Percentiles rank a stretch among this genome's conserved stretches.
phyloP scores from a whole-genome alignment of 83 land plant species.

The Picea engelmannii region DNA sequence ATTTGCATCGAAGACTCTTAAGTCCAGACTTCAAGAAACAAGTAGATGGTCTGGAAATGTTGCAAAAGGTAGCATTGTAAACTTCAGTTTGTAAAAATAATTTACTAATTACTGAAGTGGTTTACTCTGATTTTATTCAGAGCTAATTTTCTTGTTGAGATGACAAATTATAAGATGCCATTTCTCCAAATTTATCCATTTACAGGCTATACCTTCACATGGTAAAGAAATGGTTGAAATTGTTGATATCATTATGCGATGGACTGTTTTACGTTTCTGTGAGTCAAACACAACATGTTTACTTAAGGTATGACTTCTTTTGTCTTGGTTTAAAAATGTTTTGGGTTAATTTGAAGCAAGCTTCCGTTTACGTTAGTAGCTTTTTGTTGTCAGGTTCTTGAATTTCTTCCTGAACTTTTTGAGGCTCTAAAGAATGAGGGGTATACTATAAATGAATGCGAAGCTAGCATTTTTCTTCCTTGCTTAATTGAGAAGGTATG shows the following conservation, averaged over 20 bases:
- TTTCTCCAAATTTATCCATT: background rate
- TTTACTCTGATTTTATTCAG: background rate
- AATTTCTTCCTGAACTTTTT: constrained; percentile 90
- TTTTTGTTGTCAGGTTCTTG: constrained; percentile 68
- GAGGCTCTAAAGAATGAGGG: constrained; percentile 76
- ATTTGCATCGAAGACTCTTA: constrained; percentile 73
- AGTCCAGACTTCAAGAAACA: constrained; percentile 99
- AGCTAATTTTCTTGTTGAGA: too few species aligned
- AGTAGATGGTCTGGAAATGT: constrained; percentile 91
- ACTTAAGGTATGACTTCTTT: constrained; percentile 66
- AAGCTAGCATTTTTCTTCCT: constrained; percentile 91
- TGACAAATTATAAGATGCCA: background rate
- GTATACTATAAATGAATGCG: constrained; percentile 74
- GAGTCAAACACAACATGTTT: constrained; percentile 98
- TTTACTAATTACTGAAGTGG: background rate
- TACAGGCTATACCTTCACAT: constrained; percentile 78
- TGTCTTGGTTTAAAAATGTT: background rate
- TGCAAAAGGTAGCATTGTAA: constrained; percentile 75
- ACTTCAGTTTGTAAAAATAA: background rate
- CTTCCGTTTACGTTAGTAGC: background rate
- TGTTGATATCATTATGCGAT: constrained; percentile 81
- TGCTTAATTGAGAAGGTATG: constrained; percentile 96
- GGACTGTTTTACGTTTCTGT: constrained; percentile 90
- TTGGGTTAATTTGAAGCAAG: background rate
- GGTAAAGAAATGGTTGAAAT: constrained; percentile 78